These are phyloP conservation scores for Phytophthora crassamura DNA, from an alignment of 352 stramenopile genomes.

Conservation along the genomic window DNA sequence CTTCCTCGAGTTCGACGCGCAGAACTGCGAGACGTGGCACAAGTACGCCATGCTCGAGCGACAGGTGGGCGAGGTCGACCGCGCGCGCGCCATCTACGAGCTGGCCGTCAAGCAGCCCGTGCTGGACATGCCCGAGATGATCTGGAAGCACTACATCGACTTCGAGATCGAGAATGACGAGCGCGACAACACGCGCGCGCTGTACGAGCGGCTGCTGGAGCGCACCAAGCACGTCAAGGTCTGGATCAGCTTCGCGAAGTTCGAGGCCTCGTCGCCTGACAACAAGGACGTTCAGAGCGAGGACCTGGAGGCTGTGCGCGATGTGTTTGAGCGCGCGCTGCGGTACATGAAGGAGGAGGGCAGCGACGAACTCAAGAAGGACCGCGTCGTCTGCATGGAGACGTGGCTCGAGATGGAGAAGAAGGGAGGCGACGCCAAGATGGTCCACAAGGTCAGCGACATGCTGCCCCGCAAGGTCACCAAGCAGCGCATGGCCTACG, in stretches of 20 bases:
- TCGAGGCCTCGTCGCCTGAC: slow-evolving; percentile 58
- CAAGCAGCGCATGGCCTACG: slow-evolving; percentile 95
- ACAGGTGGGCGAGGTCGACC: slow-evolving; percentile 94
- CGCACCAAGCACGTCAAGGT: slow-evolving; percentile 98
- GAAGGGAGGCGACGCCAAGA: slow-evolving; percentile 53
- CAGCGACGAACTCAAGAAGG: slow-evolving; percentile 89
- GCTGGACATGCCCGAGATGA: slow-evolving; percentile 98
- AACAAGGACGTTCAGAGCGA: slow-evolving; percentile 37
- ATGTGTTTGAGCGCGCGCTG: slow-evolving; percentile 93
- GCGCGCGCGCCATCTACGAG: slow-evolving; percentile 96
- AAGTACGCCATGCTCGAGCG: slow-evolving; percentile 97
- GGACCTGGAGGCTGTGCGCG: slow-evolving; percentile 75
- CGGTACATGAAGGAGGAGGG: slow-evolving; percentile 91
- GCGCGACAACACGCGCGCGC: slow-evolving; percentile 83
- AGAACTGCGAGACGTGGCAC: slow-evolving; percentile 95
- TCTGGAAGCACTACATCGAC: slow-evolving; percentile 99
- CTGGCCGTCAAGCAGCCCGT: slow-evolving; percentile 94
- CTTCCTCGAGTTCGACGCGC: slow-evolving; percentile 79
- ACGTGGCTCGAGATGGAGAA: slow-evolving; percentile 96
- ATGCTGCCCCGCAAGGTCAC: slow-evolving; percentile 97
- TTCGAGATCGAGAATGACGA: slow-evolving; percentile 95
- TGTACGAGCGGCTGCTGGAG: slow-evolving; percentile 98
- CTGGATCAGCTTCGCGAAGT: slow-evolving; percentile 93
- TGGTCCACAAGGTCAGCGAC: slow-evolving; percentile 90
- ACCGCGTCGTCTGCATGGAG: slow-evolving; percentile 97